phyloP scores from a whole-genome alignment of 768 basidiomycete species.

The Nidula microcarpa region DNA sequence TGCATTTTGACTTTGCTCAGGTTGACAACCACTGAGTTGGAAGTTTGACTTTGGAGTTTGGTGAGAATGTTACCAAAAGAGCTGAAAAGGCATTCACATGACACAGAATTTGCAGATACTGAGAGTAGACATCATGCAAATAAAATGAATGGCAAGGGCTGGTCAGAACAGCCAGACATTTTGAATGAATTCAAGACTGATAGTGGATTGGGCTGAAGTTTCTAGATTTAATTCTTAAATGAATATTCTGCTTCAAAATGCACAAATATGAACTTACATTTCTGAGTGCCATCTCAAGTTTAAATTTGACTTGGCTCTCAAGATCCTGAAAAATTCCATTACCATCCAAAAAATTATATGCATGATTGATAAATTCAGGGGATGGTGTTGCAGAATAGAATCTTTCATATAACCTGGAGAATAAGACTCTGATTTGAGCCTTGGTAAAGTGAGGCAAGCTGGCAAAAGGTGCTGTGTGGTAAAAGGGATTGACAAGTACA shows the following conservation, averaged over 20 bases:
- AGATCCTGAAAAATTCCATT: slow-evolving; percentile 3
- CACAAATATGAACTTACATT: slow-evolving; percentile 5
- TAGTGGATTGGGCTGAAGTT: slow-evolving; percentile 3
- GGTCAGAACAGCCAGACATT: background rate
- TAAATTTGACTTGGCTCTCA: background rate
- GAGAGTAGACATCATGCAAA: slow-evolving; percentile 16
- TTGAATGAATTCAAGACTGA: background rate
- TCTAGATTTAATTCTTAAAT: slow-evolving; percentile 8
- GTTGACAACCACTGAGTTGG: slow-evolving; percentile 10
- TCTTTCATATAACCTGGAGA: slow-evolving; percentile 8
- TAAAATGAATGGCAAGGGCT: slow-evolving; percentile 9
- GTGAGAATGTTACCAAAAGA: slow-evolving; percentile 23
- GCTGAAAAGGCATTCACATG: slow-evolving; percentile 25
- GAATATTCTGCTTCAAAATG: slow-evolving; percentile 14
- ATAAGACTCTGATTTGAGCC: slow-evolving; percentile 7
- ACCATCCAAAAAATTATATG: slow-evolving; percentile 4
- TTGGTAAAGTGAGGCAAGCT: slow-evolving; percentile 6
- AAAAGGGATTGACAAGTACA: slow-evolving; percentile 22
- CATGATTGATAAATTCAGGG: background rate
- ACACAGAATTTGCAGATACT: slow-evolving; percentile 24
- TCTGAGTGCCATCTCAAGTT: slow-evolving; percentile 5
- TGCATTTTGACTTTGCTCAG: slow-evolving; percentile 24
- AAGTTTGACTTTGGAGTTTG: slow-evolving; percentile 17
- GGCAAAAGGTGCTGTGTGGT: slow-evolving; percentile 10
- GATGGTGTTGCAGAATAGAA: slow-evolving; percentile 6